Conservation (phyloP, 2,329 filamentous ascomycete species). For the Clarireedia paspali region DNA sequence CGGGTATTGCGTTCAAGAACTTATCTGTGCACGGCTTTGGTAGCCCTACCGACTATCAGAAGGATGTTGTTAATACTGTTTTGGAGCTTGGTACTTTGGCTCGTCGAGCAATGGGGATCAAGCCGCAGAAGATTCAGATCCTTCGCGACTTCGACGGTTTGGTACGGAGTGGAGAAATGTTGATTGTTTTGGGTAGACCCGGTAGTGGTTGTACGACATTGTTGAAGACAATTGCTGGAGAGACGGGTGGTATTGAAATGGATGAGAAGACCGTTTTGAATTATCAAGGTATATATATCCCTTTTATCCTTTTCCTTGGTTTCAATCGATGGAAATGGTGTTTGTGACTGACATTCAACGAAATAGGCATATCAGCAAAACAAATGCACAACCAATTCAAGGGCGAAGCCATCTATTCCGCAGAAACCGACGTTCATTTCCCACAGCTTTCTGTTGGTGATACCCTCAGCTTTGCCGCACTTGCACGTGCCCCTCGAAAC, state of each 20-base stretch:
- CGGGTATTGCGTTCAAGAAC: slow-evolving; percentile 58
- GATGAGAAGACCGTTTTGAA: slow-evolving; percentile 45
- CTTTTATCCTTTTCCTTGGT: slow-evolving; percentile 47
- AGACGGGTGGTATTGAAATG: slow-evolving; percentile 49
- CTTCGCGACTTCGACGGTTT: slow-evolving; percentile 57
- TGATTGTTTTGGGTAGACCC: slow-evolving; percentile 61
- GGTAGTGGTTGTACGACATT: slow-evolving; percentile 58
- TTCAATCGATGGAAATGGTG: slow-evolving; percentile 11
- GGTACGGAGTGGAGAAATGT: slow-evolving; percentile 55
- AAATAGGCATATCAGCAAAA: slow-evolving; percentile 37
- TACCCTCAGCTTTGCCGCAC: slow-evolving; percentile 66
- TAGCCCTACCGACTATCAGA: slow-evolving; percentile 61
- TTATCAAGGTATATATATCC: slow-evolving; percentile 51
- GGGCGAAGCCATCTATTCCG: slow-evolving; percentile 65
- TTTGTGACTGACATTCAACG: slow-evolving; percentile 38
- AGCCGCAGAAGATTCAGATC: slow-evolving; percentile 33
- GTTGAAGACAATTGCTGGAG: slow-evolving; percentile 51
- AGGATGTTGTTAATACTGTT: slow-evolving; percentile 53
- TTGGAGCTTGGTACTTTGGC: slow-evolving; percentile 37
- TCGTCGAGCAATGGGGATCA: slow-evolving; percentile 43
- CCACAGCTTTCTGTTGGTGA: slow-evolving; percentile 68
- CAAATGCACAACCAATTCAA: slow-evolving; percentile 53
- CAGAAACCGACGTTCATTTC: slow-evolving; percentile 70
- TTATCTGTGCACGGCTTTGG: slow-evolving; percentile 63
- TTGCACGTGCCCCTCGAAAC: slow-evolving; percentile 58